phyloP scores from a whole-genome alignment of 2,329 filamentous ascomycete genomes.

The Aureobasidium lini region DNA sequence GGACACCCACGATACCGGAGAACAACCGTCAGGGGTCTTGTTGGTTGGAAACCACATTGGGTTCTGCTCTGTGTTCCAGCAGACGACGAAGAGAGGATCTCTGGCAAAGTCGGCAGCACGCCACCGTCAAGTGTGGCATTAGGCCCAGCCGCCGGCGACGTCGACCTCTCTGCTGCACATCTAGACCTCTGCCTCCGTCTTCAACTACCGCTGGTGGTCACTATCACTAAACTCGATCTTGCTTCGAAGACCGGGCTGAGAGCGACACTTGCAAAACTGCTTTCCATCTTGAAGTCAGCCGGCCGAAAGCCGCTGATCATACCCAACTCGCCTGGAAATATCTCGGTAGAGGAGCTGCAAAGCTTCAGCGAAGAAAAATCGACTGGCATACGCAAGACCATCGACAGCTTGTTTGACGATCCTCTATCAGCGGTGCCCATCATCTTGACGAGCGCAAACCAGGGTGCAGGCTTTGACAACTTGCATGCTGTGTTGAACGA shows the following conservation, averaged over 20 bases:
- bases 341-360: slow-evolving; percentile 44
- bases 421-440: slow-evolving; percentile 62
- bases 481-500: slow-evolving; percentile 73
- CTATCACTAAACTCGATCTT: slow-evolving; percentile 86
- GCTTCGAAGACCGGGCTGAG: slow-evolving; percentile 66
- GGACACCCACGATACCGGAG: slow-evolving; percentile 84
- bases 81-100: slow-evolving; percentile 54
- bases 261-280: slow-evolving; percentile 61
- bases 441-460: slow-evolving; percentile 77
- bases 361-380: slow-evolving; percentile 51
- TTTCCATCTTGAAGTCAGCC: slow-evolving; percentile 69
- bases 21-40: slow-evolving; percentile 79
- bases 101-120: slow-evolving; percentile 37
- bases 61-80: slow-evolving; percentile 80
- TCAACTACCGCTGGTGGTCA: slow-evolving; percentile 66
- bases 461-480: slow-evolving; percentile 71
- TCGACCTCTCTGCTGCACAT: slow-evolving; percentile 71
- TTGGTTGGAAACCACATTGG: slow-evolving; percentile 96
- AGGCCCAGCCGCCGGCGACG: slow-evolving; percentile 45
- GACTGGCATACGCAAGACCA: slow-evolving; percentile 49
- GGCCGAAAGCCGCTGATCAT: slow-evolving; percentile 70
- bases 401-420: slow-evolving; percentile 44
- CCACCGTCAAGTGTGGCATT: slow-evolving; percentile 46
- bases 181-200: slow-evolving; percentile 79
- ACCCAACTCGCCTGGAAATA: slow-evolving; percentile 24